Evolutionary conservation across 768 basidiomycete genomes (phyloP).

Genomic region (Cubamyces sp.): DNA sequence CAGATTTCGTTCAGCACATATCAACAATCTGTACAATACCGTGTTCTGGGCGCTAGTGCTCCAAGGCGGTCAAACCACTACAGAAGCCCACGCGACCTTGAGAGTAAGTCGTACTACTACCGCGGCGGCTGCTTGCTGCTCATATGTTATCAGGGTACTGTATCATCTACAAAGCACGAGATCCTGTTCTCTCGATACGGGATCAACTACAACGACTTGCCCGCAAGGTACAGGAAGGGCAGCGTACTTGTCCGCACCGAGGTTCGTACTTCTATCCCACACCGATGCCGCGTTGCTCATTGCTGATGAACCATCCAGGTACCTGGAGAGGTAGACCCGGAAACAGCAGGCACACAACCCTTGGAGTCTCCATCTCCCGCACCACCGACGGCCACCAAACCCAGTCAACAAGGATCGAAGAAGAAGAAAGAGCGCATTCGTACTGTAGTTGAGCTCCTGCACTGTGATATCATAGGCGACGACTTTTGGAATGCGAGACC

Average conservation of each 20-base stretch:
- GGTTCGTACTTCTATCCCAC: conserved; percentile 37
- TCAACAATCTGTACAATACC: conserved; percentile 98
- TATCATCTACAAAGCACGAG: conserved; percentile 90
- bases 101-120: conserved; percentile 49
- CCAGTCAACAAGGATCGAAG: conserved; percentile 11
- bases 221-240: conserved; percentile 80
- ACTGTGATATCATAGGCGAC: conserved; percentile 84
- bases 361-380: no score
- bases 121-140: neutral
- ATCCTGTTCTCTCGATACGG: conserved; percentile 80
- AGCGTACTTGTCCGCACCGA: conserved; percentile 77
- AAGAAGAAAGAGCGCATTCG: conserved; percentile 39
- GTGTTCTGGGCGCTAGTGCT: conserved; percentile 93
- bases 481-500: conserved; percentile 76
- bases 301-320: neutral
- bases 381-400: neutral
- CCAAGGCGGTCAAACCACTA: conserved; percentile 74
- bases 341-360: neutral
- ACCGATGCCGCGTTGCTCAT: neutral
- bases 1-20: conserved; percentile 66
- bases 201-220: conserved; percentile 85
- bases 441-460: conserved; percentile 60
- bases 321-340: neutral
- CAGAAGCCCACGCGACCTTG: conserved; percentile 81
- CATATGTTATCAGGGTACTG: conserved; percentile 67